These are phyloP conservation scores for Endoconidiophora polonica DNA, from an alignment of 2,329 filamentous ascomycete genomes.

Conservation along the genomic window DNA sequence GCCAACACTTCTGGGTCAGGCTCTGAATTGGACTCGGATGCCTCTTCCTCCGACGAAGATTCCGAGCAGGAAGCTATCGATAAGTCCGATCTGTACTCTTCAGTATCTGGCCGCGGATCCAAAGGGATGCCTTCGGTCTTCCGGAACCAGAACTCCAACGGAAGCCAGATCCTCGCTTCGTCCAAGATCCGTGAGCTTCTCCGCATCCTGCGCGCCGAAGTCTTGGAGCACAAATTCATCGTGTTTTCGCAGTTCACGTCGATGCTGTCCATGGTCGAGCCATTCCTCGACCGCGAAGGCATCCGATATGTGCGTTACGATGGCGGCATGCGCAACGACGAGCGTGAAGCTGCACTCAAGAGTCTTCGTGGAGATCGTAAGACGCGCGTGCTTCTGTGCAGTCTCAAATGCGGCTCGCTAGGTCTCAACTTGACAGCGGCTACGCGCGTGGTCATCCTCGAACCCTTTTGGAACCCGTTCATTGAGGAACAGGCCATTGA, in stretches of 20 bases:
- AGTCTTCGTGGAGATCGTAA: slow-evolving; percentile 56
- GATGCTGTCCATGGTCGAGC: slow-evolving; percentile 92
- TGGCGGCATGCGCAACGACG: slow-evolving; percentile 85
- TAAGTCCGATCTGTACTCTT: slow-evolving; percentile 14
- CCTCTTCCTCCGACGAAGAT: slow-evolving; percentile 5
- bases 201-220: slow-evolving; percentile 63
- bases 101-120: not conserved
- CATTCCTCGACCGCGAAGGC: slow-evolving; percentile 60
- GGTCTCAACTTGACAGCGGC: slow-evolving; percentile 91
- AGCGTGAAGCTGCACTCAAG: slow-evolving; percentile 70
- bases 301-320: slow-evolving; percentile 83
- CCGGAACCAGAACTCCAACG: slow-evolving; percentile 14
- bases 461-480: slow-evolving; percentile 99
- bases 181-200: slow-evolving; percentile 85
- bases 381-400: slow-evolving; percentile 77
- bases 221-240: slow-evolving; percentile 79
- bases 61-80: slow-evolving; percentile 22
- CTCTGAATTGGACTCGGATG: not conserved
- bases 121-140: not conserved
- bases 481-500: slow-evolving; percentile 98
- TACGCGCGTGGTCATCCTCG: slow-evolving; percentile 80
- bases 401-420: slow-evolving; percentile 80
- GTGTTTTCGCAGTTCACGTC: slow-evolving; percentile 97
- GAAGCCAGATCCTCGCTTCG: slow-evolving; percentile 41
- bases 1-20: not conserved